These are phyloP conservation scores for Colletotrichum sp. DNA, from an alignment of 2,329 filamentous ascomycete species.

Conservation along the genomic window DNA sequence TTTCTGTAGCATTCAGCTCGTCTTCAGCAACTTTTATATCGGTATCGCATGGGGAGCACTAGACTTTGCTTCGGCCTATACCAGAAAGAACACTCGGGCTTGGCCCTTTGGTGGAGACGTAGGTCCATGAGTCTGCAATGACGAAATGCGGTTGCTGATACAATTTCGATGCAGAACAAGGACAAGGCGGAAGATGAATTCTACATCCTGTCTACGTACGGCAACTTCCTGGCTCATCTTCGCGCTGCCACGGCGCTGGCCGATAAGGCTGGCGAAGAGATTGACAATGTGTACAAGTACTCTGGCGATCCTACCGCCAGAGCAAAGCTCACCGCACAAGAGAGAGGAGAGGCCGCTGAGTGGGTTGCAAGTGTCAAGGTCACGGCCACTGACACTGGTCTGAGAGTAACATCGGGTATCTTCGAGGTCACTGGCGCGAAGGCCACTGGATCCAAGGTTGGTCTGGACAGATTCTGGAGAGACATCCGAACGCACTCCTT, in stretches of 20 bases:
- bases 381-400: slow-evolving; percentile 63
- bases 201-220: slow-evolving; percentile 69
- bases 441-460: slow-evolving; percentile 62
- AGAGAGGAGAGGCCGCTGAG: slow-evolving; percentile 66
- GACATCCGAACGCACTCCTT: slow-evolving; percentile 70
- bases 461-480: slow-evolving; percentile 70
- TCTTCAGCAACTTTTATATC: slow-evolving; percentile 71
- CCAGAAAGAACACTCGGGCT: slow-evolving; percentile 58
- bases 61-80: slow-evolving; percentile 61
- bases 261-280: slow-evolving; percentile 57
- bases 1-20: slow-evolving; percentile 59
- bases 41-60: slow-evolving; percentile 67
- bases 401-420: slow-evolving; percentile 63
- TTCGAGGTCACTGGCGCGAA: slow-evolving; percentile 69
- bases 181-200: slow-evolving; percentile 65
- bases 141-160: background rate
- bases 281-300: slow-evolving; percentile 50
- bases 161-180: slow-evolving; percentile 47
- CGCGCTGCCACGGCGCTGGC: slow-evolving; percentile 64
- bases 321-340: slow-evolving; percentile 49
- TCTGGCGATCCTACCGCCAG: slow-evolving; percentile 41
- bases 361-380: slow-evolving; percentile 69
- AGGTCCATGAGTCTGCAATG: slow-evolving; percentile 17
- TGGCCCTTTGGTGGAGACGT: slow-evolving; percentile 71
- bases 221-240: slow-evolving; percentile 67